A percentile compares a stretch with the other conserved stretches of the same genome.
Evolutionary conservation across 495 filamentous ascomycete genomes (phyloP).

Genomic region (Neurospora hispaniola): DNA sequence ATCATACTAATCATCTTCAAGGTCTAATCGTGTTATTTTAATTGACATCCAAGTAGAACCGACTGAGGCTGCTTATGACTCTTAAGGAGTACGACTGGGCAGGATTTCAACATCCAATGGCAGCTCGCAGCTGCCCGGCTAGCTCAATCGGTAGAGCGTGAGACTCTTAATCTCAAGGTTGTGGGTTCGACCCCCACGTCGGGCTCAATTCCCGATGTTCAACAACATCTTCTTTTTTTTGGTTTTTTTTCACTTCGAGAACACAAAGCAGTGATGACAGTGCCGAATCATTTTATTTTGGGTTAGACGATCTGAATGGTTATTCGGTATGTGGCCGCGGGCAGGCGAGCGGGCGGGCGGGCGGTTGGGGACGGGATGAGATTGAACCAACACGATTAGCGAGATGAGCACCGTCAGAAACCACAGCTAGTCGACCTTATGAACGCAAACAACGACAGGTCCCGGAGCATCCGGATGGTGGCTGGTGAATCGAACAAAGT

Average conservation of each 20-base stretch:
- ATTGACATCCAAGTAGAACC: background rate
- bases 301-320: too few relatives aligned
- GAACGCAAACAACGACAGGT: background rate
- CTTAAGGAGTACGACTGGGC: background rate
- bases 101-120: background rate
- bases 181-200: background rate
- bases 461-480: background rate
- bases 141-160: conserved; percentile 80
- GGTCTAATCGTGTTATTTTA: background rate
- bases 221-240: background rate
- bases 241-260: background rate
- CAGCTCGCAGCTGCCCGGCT: conserved; percentile 31
- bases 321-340: too few relatives aligned
- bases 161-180: conserved; percentile 50
- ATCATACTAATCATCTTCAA: background rate
- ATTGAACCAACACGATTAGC: background rate
- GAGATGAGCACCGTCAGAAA: background rate
- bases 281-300: too few relatives aligned
- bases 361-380: background rate
- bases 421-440: background rate
- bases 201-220: background rate
- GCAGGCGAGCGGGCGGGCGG: background rate
- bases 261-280: background rate
- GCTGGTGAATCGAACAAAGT: background rate
- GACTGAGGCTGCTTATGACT: background rate